A percentile compares a stretch with the other conserved stretches of the same genome.
These are phyloP conservation scores for Brassica cretica DNA, from an alignment of 345 rosid species.

Conservation along the genomic window DNA sequence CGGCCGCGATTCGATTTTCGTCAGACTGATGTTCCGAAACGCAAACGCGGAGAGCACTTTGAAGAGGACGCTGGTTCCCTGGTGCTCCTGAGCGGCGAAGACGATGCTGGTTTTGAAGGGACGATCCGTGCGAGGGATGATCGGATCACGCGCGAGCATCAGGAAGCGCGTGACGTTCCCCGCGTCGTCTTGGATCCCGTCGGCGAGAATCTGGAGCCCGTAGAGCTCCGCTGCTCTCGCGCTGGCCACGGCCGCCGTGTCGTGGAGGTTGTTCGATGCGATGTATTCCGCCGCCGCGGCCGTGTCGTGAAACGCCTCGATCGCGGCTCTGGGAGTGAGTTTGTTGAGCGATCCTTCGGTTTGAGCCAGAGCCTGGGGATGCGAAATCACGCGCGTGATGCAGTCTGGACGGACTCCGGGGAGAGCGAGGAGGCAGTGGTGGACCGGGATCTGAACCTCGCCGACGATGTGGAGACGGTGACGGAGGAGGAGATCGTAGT, in stretches of 20 bases:
- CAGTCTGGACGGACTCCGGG: slow-evolving; percentile 78
- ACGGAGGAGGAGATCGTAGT: slow-evolving; percentile 92
- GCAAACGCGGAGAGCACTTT: slow-evolving; percentile 94
- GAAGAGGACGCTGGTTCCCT: slow-evolving; percentile 88
- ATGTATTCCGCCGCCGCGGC: slow-evolving; percentile 96
- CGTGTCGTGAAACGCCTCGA: slow-evolving; percentile 93
- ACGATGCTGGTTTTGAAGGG: slow-evolving; percentile 98
- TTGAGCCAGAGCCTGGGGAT: slow-evolving; percentile 93
- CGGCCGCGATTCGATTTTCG: slow-evolving; percentile 95
- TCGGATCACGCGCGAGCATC: slow-evolving; percentile 95
- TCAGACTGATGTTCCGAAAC: slow-evolving; percentile 80
- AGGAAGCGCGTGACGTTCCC: slow-evolving; percentile 94
- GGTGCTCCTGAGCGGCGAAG: slow-evolving; percentile 86
- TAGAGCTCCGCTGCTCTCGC: slow-evolving; percentile 76
- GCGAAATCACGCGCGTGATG: slow-evolving; percentile 82
- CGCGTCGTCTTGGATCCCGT: slow-evolving; percentile 72
- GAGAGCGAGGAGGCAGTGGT: slow-evolving; percentile 90
- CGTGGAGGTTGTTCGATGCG: slow-evolving; percentile 64
- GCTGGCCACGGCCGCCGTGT: slow-evolving; percentile 72
- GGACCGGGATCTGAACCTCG: slow-evolving; percentile 90
- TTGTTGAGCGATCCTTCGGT: slow-evolving; percentile 82
- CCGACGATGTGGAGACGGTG: slow-evolving; percentile 97
- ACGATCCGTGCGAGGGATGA: slow-evolving; percentile 87
- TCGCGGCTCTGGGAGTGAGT: slow-evolving; percentile 67
- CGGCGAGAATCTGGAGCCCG: slow-evolving; percentile 68